These are phyloP conservation scores for Colletotrichum sp. DNA, from an alignment of 2,329 filamentous ascomycete species.

Conservation along the genomic window DNA sequence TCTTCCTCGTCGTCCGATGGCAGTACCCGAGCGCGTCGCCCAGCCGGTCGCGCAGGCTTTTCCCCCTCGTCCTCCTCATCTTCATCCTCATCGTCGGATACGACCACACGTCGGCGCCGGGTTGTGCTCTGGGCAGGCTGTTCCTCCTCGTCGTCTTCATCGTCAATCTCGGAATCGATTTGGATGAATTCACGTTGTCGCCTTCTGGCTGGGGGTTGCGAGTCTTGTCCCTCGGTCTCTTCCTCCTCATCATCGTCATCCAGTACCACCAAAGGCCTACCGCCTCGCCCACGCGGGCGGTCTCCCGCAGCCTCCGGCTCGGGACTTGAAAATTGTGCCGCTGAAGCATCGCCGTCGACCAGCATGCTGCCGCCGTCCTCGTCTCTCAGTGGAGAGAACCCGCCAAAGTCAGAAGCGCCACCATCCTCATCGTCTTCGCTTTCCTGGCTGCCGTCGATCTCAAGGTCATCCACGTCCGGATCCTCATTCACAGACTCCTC, in stretches of 20 bases:
- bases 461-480: slow-evolving; percentile 13
- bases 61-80: background rate
- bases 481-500: slow-evolving; percentile 21
- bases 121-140: background rate
- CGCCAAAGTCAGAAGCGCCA: slow-evolving; percentile 6
- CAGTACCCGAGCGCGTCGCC: background rate
- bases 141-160: slow-evolving; percentile 6
- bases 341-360: background rate
- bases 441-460: slow-evolving; percentile 3
- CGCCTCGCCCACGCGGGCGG: background rate
- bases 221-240: background rate
- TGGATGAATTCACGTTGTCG: background rate
- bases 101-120: slow-evolving; percentile 21
- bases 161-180: background rate
- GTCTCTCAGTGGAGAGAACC: slow-evolving; percentile 8
- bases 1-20: slow-evolving; percentile 8
- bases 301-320: slow-evolving; percentile 25
- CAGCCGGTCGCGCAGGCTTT: background rate
- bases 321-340: slow-evolving; percentile 34
- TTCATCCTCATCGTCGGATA: slow-evolving; percentile 27
- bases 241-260: slow-evolving; percentile 25
- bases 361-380: slow-evolving; percentile 13
- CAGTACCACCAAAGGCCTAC: slow-evolving; percentile 33
- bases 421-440: slow-evolving; percentile 28
- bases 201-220: background rate